Evolutionary conservation across 164 flowering plant genomes (phyloP).

Genomic region (Vitis labrusca): DNA sequence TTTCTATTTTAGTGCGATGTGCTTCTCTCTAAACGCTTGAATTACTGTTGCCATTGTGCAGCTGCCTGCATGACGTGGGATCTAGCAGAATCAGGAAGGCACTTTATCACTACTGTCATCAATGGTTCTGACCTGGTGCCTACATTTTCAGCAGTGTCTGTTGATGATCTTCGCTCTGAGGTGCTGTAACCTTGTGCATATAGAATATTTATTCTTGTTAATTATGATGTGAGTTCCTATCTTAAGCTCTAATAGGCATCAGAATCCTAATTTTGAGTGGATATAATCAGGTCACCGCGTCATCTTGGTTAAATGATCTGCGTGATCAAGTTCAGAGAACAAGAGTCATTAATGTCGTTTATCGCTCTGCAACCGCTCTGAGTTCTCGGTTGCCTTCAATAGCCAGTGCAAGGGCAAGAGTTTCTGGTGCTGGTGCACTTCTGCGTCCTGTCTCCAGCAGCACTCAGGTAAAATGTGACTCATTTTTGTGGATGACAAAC

Average conservation of each 20-base stretch:
- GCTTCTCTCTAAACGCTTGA: slow-evolving; percentile 10
- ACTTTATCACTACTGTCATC: slow-evolving; percentile 77
- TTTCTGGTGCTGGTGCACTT: slow-evolving; percentile 89
- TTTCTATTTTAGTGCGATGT: background rate
- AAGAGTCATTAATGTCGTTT: slow-evolving; percentile 74
- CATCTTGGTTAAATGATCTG: slow-evolving; percentile 92
- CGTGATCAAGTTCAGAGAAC: slow-evolving; percentile 91
- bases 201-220: background rate
- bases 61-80: slow-evolving; percentile 99
- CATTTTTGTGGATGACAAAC: background rate
- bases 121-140: slow-evolving; percentile 97
- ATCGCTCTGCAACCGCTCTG: slow-evolving; percentile 89
- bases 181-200: slow-evolving; percentile 30
- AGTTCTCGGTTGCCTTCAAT: slow-evolving; percentile 90
- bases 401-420: slow-evolving; percentile 82
- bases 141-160: slow-evolving; percentile 83
- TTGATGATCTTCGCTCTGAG: slow-evolving; percentile 95
- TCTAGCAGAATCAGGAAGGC: slow-evolving; percentile 93
- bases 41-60: slow-evolving; percentile 31
- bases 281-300: slow-evolving; percentile 77
- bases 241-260: background rate
- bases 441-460: slow-evolving; percentile 84
- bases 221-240: background rate
- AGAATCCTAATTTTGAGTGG: background rate
- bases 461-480: slow-evolving; percentile 62